phyloP scores from a whole-genome alignment of 352 stramenopile genomes.

The Pythium oligandrum region DNA sequence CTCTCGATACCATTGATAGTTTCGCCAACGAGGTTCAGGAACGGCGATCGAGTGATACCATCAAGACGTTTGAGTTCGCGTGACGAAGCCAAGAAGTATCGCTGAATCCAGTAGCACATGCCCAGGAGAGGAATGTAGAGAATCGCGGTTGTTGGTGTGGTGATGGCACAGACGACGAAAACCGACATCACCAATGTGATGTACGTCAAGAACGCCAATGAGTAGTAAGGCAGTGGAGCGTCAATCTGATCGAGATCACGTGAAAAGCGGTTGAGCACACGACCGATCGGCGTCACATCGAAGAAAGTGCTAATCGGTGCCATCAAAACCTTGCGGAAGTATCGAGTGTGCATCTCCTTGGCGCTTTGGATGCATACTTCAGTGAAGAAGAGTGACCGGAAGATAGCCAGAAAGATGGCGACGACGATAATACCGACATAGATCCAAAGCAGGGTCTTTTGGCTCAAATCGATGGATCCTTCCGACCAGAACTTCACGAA shows the following conservation, averaged over 20 bases:
- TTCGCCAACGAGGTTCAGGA: slow-evolving; percentile 87
- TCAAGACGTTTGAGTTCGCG: slow-evolving; percentile 89
- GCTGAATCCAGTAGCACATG: slow-evolving; percentile 18
- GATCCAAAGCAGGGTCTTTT: background rate
- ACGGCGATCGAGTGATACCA: slow-evolving; percentile 60
- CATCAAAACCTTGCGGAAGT: slow-evolving; percentile 8
- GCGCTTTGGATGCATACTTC: slow-evolving; percentile 5
- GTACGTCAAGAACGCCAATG: slow-evolving; percentile 4
- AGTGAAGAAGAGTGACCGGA: background rate
- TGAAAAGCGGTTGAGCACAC: too few relatives aligned
- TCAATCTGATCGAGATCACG: slow-evolving; percentile 23
- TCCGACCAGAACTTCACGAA: too few relatives aligned
- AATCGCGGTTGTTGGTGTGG: slow-evolving; percentile 18
- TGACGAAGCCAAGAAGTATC: slow-evolving; percentile 67
- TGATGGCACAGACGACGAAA: slow-evolving; percentile 38
- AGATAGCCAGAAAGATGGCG: background rate
- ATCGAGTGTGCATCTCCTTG: slow-evolving; percentile 1
- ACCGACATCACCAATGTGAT: background rate
- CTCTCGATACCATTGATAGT: slow-evolving; percentile 87
- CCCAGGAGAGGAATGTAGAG: slow-evolving; percentile 27
- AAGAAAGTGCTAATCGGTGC: slow-evolving; percentile 12
- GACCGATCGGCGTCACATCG: too few relatives aligned
- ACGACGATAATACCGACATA: background rate
- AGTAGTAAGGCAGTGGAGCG: slow-evolving; percentile 10
- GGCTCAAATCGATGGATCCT: too few relatives aligned